Base-by-base conservation (phyloP, 2,329 filamentous ascomycete genomes). In the Sordariomycetes sp. region DNA sequence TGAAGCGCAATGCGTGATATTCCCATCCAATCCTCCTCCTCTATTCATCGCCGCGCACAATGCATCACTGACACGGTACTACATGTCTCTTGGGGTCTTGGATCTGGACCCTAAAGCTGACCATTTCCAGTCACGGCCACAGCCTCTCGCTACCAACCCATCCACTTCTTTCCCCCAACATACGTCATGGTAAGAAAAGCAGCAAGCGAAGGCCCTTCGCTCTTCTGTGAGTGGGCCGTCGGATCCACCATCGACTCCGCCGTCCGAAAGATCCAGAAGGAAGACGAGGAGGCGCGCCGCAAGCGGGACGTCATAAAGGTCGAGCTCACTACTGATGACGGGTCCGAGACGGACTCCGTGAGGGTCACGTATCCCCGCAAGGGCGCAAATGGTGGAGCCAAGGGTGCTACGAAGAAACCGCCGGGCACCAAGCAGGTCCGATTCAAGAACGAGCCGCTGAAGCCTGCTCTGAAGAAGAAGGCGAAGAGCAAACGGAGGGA, bases 251-350 rank as follows among this genome's bases (percentile, higher is more conserved):
- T 74, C 25, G 59, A 66, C 13, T 61, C 61, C 12, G 64, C 64
- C 25, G 62, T 66, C 2, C 63, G 65, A 5, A 57, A 63, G 4
- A 63, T 65, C 12, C 63, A 63, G 20, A 20, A 45, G 22, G 51
- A 57, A 28, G 10, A 28, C 35, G 8, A 54, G 53, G 34, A 28
- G 22, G 48, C 32, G 12, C 34, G 50, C 8, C 36, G 50, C 34
- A 20, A 52, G 24, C 32, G 39, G 53, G 66, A 67, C 20, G 64
- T 73, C 12, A 62, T 76, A 58, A 70, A 64, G 24, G 63, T 78
- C 35, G 69, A 75, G 55, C 63, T 78, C 1, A 69, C 71, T 15
- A 79, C 78, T 12, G 77, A 81, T 60, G 77, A 80, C 51, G 76
- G 78, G 57, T 72, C 70, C n/a, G 72, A 74, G 8, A 68, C 72